Evolutionary conservation across 1,284 basidiomycete genomes (phyloP), one percentile per base, ranked within the genome.

Genomic region (Malassezia brasiliensis): DNA sequence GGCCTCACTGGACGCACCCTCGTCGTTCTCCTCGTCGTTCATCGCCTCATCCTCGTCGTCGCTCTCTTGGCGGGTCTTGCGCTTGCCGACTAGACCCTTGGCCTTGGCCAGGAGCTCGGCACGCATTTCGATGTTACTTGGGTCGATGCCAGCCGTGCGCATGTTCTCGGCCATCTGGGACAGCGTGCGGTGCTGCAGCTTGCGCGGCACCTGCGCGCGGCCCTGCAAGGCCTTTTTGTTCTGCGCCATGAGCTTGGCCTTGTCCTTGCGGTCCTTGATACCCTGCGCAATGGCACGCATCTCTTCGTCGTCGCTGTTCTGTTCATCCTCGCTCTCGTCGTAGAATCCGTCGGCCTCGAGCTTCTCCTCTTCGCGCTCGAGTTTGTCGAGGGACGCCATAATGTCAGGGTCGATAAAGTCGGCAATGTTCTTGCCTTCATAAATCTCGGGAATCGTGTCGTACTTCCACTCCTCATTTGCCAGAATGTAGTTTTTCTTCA

Each of bases 371-470:
- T 99, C 93, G 36, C 87, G 83, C 78, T 99, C 94, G 51, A 99
- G 83, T 10, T 90, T 93, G 74, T 96, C 93, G 56, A 99, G 84
- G 77, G 89, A 91, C 77, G 91, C 90, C 38, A 84, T 83, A 64
- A 99, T 98, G 72, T 99, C 94, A n/a, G 90, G 87, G 76, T 98
- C 94, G 77, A 98, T 87, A 68, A 99, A 98, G 80, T 99, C 93
- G 37, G 91, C 91, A 53, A 99, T 79, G 79, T 99, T 99, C 83
- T 96, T 96, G 78, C 93, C 94, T 64, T 96, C 83, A 83, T 89
- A 84, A 71, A 99, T 87, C 77, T 98, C 94, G 28, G 93, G 94
- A 22, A 98, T 87, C 64, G 83, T 81, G 74, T 99, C 93, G 79
- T 85, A 81, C 79, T 96, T 99, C 93, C 93, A 99, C 50, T 88